phyloP scores from a whole-genome alignment of 495 filamentous ascomycete species.

The Trichocladium antarcticum region DNA sequence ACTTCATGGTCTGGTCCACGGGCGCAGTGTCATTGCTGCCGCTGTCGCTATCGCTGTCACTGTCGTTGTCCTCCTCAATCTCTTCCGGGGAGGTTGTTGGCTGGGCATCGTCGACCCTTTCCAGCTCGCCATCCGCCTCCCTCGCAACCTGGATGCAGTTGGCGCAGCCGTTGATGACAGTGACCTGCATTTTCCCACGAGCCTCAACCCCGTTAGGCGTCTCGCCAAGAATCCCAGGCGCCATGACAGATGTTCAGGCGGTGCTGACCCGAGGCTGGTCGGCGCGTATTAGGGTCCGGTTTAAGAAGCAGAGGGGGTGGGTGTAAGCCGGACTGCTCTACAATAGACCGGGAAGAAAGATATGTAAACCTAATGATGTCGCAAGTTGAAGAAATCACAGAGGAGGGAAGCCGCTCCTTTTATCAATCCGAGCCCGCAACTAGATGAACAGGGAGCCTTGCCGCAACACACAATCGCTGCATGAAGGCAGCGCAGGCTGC shows the following conservation, averaged over 20 bases:
- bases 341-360: too few species aligned
- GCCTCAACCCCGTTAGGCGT: background rate
- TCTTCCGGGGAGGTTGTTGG: background rate
- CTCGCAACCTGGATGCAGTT: background rate
- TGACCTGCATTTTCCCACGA: background rate
- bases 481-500: too few species aligned
- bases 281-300: background rate
- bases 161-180: background rate
- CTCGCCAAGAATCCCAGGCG: constrained; percentile 2
- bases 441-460: too few species aligned
- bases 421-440: too few species aligned
- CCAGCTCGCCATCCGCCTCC: background rate
- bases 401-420: too few species aligned
- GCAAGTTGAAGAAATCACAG: too few species aligned
- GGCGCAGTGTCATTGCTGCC: background rate
- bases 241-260: background rate
- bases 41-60: background rate
- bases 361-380: too few species aligned
- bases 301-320: too few species aligned
- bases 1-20: constrained; percentile 25
- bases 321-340: too few species aligned
- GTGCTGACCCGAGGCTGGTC: background rate
- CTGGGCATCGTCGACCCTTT: background rate
- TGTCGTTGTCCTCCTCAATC: background rate
- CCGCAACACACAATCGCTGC: too few species aligned